Conservation (phyloP, 75 land plant species). For the Pinus taeda region DNA sequence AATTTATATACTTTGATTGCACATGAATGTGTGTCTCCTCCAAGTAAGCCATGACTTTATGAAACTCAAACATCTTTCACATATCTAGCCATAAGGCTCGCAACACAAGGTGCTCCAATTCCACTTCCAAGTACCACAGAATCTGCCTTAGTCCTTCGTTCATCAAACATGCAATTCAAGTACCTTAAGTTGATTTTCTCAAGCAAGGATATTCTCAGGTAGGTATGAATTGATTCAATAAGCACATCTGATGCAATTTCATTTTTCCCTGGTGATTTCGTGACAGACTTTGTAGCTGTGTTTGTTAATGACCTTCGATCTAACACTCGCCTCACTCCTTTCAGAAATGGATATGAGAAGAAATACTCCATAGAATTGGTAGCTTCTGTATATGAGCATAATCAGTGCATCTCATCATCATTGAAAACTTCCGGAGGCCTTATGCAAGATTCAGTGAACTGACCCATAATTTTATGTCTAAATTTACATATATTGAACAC, state of each 20-base stretch:
- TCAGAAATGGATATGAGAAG: not conserved
- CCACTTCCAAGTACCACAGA: constrained; percentile 94
- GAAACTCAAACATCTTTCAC: constrained; percentile 80
- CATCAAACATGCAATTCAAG: no score
- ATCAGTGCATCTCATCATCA: not conserved
- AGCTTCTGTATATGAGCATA: not conserved
- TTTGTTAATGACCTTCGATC: constrained; percentile 18
- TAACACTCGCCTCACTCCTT: not conserved
- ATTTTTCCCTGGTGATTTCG: constrained; percentile 22
- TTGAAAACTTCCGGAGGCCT: no score
- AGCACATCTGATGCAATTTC: constrained; percentile 61
- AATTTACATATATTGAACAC: constrained; percentile 4
- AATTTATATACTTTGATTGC: constrained; percentile 76
- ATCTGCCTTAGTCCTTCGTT: constrained; percentile 84
- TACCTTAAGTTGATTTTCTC: constrained; percentile 49
- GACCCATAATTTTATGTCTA: not conserved
- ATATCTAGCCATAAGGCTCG: constrained; percentile 78
- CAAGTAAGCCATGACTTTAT: constrained; percentile 88
- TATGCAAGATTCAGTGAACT: no score
- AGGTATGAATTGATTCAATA: constrained; percentile 76
- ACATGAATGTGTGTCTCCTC: constrained; percentile 97
- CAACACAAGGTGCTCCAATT: constrained; percentile 93
- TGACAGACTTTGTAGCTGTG: constrained; percentile 17
- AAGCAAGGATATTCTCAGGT: constrained; percentile 85
- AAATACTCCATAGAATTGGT: not conserved